Evolutionary conservation across 805 yeast species (phyloP), one percentile per base, ranked within the genome.

Genomic region (Pichia scutulata): DNA sequence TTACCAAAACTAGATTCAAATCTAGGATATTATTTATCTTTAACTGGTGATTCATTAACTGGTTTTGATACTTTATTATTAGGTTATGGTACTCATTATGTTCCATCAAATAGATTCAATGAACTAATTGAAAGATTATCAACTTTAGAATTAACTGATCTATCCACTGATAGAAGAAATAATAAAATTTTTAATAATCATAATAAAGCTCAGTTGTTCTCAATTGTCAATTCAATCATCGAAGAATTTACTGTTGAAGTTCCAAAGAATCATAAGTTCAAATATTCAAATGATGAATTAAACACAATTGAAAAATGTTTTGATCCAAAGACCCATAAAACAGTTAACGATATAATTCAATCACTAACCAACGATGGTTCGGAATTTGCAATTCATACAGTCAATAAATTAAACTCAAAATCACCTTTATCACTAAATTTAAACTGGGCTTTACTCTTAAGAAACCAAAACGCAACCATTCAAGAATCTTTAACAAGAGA

Each of bases 41-140:
- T 90, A 57, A 90, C 98, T 1, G 96, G 97, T 44, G 86, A 84
- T 54, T 75, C 83, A 21, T 68, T 93, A 52, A 66, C 70, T 50
- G 97, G 97, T 16, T 71, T 75, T 56, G 98, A 92, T 62, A 82
- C 85, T n/a, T 83, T 88, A 61, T 66, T 83, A 56, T 75, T 84
- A 9, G 98, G 98, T 30, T 76, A 85, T 56, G 95, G 96, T 40
- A 89, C 98, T 14, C 99, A 93, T 65, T 93, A 81, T 62, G 84
- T 92, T 26, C 82, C 88, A 18, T 73, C 84, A 33, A 78, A 74
- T 52, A 78, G 84, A 56, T 63, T 89, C 46, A 75, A 74, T 1
- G 82, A 78, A 24, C 74, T 92, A 57, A 75, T 78, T 54, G 73
- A 73, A 47, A 79, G 95, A 55, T 74, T 92, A 53, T 74, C 85